phyloP scores from a whole-genome alignment of 192 early-diverging fungal species.

The Coemansia sp. region DNA sequence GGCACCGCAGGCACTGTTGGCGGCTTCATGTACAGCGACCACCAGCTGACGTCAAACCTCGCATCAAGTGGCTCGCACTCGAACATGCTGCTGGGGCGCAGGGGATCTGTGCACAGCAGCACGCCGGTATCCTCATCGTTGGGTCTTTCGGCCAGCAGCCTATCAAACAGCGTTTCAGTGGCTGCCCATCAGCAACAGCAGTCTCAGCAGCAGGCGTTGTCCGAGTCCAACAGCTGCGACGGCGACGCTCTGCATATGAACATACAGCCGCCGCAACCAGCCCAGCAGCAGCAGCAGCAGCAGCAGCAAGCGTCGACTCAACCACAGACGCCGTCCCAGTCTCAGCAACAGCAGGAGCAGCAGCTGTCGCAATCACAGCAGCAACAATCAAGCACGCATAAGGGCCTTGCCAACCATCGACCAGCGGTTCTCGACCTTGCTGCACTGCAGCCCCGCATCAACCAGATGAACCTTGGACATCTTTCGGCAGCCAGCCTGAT shows the following conservation, averaged over 20 bases:
- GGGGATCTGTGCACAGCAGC: constrained; percentile 49
- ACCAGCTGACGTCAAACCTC: constrained; percentile 11
- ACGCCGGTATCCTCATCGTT: constrained; percentile 37
- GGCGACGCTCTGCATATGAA: constrained; percentile 45
- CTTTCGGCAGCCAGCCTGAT: constrained; percentile 37
- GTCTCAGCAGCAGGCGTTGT: constrained; percentile 21
- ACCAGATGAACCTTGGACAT: constrained; percentile 39
- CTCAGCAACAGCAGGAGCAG: constrained; percentile 7
- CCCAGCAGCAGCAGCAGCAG: too few relatives aligned
- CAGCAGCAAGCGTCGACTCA: constrained; percentile 2
- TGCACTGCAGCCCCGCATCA: constrained; percentile 46
- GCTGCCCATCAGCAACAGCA: constrained; percentile 14
- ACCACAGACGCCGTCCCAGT: constrained; percentile 41
- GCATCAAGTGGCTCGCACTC: constrained; percentile 10
- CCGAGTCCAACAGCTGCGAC: constrained; percentile 51
- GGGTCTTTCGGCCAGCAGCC: constrained; percentile 15
- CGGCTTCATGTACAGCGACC: constrained; percentile 32
- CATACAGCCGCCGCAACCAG: constrained; percentile 34
- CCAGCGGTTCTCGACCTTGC: constrained; percentile 51
- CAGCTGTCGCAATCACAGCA: constrained; percentile 21
- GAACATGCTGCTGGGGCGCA: constrained; percentile 33
- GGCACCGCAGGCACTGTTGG: constrained; percentile 43
- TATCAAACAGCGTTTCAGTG: not conserved
- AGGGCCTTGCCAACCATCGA: constrained; percentile 34
- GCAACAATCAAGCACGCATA: constrained; percentile 24